These are phyloP conservation scores for Solanum clarkiae DNA, from an alignment of 257 asterid species.

Conservation along the genomic window DNA sequence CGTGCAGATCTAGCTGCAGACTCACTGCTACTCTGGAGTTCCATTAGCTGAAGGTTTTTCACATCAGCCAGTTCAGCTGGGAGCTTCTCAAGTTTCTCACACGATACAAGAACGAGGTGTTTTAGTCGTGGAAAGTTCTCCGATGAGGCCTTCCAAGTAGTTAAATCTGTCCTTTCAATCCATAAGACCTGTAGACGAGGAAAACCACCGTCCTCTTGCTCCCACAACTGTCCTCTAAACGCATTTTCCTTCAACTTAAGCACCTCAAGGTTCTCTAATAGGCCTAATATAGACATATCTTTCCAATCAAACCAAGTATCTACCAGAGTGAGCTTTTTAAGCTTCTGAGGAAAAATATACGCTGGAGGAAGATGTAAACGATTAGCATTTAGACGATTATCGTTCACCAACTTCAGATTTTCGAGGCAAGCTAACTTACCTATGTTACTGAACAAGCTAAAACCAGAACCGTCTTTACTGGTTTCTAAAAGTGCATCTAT, in stretches of 20 bases:
- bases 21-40: background rate
- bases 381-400: background rate
- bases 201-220: slow-evolving; percentile 8
- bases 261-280: slow-evolving; percentile 7
- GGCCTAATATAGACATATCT: slow-evolving; percentile 6
- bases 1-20: slow-evolving; percentile 18
- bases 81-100: slow-evolving; percentile 7
- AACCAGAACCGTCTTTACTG: background rate
- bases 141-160: slow-evolving; percentile 12
- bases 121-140: slow-evolving; percentile 12
- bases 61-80: slow-evolving; percentile 15
- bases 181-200: slow-evolving; percentile 8
- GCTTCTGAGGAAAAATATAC: slow-evolving; percentile 3
- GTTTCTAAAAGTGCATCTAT: slow-evolving; percentile 21
- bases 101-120: slow-evolving; percentile 9
- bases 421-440: slow-evolving; percentile 22
- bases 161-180: slow-evolving; percentile 7
- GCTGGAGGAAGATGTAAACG: background rate
- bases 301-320: slow-evolving; percentile 10
- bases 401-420: slow-evolving; percentile 38
- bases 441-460: slow-evolving; percentile 19
- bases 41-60: slow-evolving; percentile 8
- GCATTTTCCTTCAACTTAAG: slow-evolving; percentile 17
- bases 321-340: slow-evolving; percentile 2
- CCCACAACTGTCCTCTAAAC: slow-evolving; percentile 9